These are phyloP conservation scores for Ascochyta lentis DNA, from an alignment of 2,329 filamentous ascomycete genomes.

Conservation along the genomic window DNA sequence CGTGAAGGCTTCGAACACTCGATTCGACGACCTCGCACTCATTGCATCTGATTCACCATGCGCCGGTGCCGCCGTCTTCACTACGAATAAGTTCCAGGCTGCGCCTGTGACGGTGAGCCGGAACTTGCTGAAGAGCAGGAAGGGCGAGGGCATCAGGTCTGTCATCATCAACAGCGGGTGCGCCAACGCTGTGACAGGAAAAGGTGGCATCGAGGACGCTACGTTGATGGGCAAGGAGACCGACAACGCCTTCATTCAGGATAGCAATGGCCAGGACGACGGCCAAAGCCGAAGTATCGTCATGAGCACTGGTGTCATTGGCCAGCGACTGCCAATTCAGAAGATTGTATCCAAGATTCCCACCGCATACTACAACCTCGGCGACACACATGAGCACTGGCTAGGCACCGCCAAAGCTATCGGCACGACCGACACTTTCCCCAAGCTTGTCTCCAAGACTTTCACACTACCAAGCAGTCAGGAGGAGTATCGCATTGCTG, in stretches of 20 bases:
- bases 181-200: conserved; percentile 95
- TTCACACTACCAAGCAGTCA: conserved; percentile 86
- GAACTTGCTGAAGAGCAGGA: conserved; percentile 70
- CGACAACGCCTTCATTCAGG: conserved; percentile 65
- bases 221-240: conserved; percentile 80
- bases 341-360: conserved; percentile 89
- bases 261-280: conserved; percentile 47
- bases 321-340: conserved; percentile 87
- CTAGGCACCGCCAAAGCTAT: conserved; percentile 85
- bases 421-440: conserved; percentile 98
- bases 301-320: conserved; percentile 98
- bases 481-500: conserved; percentile 81
- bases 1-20: conserved; percentile 91
- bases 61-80: conserved; percentile 90
- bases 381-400: conserved; percentile 83
- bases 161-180: conserved; percentile 95
- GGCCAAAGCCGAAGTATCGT: conserved; percentile 74
- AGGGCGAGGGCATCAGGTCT: conserved; percentile 74
- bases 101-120: conserved; percentile 89
- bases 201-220: conserved; percentile 87
- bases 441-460: conserved; percentile 85
- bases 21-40: conserved; percentile 87
- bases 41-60: conserved; percentile 87
- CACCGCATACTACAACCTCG: conserved; percentile 73
- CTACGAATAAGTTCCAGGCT: conserved; percentile 97